Base-by-base conservation (phyloP, 352 stramenopile species). In the Globisporangium parvum region DNA sequence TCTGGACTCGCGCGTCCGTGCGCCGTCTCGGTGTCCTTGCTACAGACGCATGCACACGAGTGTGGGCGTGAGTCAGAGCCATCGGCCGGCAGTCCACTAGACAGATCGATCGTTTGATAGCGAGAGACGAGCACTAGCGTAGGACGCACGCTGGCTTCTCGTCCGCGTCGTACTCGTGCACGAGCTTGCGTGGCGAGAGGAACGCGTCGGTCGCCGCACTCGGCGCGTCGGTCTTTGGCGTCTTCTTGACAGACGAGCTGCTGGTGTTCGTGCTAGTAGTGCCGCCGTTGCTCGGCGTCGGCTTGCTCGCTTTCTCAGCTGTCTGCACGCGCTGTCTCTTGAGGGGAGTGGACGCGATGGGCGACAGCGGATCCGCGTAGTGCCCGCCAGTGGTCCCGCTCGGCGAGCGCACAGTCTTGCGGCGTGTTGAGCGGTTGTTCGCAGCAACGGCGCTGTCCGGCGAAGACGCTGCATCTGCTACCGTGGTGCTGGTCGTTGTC, bases 341-440 rank as follows among this genome's bases (percentile, higher is more conserved):
- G 66, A 94, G 74, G 21, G 84, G 84, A 52, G 84, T 92, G 11
- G 84, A 94, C 35, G 84, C 81, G 56, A 94, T 94, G 35, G 84
- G 84, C 21, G 84, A 94, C 47, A 77, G 65, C 26, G 80, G 81
- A 60, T 94, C 81, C 1, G 80, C 81, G 48, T 94, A 94, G 67
- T 89, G 71, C 4, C 83, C 83, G 20, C 47, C 58, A 23, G 48
- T 51, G 31, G 40, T n/a, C 12, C 18, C 15, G n/a, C 35, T 39
- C 31, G 61, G 18, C 48, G 41, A 24, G 18, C 26, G 21, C 40
- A 24, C 49, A 24, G 47, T 58, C 58, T 69, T 55, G 35, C 39
- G 39, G 24, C 47, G n/a, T 35, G 46, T 42, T 23, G 18, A 28
- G 31, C 14, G 47, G 23, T 24, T 54, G 17, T 39, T 59, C 45